Base-by-base conservation (phyloP, 2,329 filamentous ascomycete species). In the Tolypocladium tropicale region DNA sequence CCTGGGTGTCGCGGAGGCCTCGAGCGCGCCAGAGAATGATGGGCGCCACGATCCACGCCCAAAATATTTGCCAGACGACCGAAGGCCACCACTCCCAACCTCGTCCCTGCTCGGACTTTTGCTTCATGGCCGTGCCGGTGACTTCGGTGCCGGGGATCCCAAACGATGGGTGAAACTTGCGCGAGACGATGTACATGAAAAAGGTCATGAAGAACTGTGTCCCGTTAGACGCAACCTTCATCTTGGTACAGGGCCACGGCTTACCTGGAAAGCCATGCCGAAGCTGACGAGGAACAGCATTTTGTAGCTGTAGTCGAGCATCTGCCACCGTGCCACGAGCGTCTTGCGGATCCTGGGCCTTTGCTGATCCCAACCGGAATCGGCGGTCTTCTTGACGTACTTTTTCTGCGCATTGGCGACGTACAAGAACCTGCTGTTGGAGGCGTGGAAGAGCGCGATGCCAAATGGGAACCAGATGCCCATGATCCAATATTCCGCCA, bases 41-140 rank as follows among this genome's bases (percentile, higher is more conserved):
- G 23, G 84, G 82, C 3, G 83, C 82, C 57, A 82, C 76, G 49
- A 83, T 65, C 77, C 80, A 85, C 16, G 81, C 76, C 83, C 82
- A 86, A 56, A 83, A 70, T 53, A 84, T 74, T 61, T 86, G 83
- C 83, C 83, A 86, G 54, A 84, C 73, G 49, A 84, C 77, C 0
- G 81, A 84, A 0, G 82, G 82, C 72, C 82, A 80, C 85, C 86
- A 89, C 72, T 89, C 86, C 76, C 80, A 85, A 10, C 86, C 85
- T 21, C 73, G 69, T 53, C 70, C 67, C 60, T 77, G 76, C 39
- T 71, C 68, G 25, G 74, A 70, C 55, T 74, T 74, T 51, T 75
- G 70, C 46, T 82, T 77, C 59, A 77, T 76, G 16, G 76, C 72
- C 1, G 78, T 82, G 39, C 81, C 81, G 18, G 69, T 67, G 55